A percentile compares a stretch with the other conserved stretches of the same genome.
Evolutionary conservation across 495 filamentous ascomycete species (phyloP).

Genomic region (Penicillium waksmanii): DNA sequence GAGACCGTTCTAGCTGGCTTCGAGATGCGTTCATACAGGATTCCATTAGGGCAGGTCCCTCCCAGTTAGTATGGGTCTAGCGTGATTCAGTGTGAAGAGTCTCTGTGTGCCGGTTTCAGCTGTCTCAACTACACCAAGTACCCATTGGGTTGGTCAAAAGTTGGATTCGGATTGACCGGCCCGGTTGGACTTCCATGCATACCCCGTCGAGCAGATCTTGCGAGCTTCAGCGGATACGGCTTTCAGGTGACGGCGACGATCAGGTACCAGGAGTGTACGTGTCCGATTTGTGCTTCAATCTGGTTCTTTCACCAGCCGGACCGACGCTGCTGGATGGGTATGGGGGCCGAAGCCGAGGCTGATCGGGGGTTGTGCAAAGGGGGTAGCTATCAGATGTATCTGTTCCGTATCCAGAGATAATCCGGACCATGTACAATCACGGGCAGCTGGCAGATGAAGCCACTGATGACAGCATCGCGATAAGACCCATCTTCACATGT

Average conservation of each 20-base stretch:
- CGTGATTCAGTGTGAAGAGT: background rate
- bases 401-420: background rate
- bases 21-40: constrained; percentile 10
- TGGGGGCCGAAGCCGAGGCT: constrained; percentile 10
- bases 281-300: background rate
- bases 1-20: constrained; percentile 22
- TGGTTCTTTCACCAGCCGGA: background rate
- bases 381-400: constrained; percentile 4
- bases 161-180: constrained; percentile 5
- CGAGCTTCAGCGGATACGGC: constrained; percentile 1
- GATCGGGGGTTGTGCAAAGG: constrained; percentile 1
- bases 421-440: background rate
- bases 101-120: background rate
- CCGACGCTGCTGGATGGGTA: background rate
- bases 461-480: constrained; percentile 2
- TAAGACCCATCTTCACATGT: constrained; percentile 5
- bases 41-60: constrained; percentile 3
- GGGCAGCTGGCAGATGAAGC: background rate
- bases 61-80: background rate
- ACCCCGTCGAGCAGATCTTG: constrained; percentile 1
- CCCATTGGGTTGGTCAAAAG: background rate
- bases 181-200: constrained; percentile 2
- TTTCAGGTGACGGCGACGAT: constrained; percentile 11
- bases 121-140: background rate
- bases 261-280: background rate